Percentiles rank a stretch among this genome's conserved stretches.
These are phyloP conservation scores for Dorcoceras hygrometricum DNA, from an alignment of 257 asterid species.

Conservation along the genomic window DNA sequence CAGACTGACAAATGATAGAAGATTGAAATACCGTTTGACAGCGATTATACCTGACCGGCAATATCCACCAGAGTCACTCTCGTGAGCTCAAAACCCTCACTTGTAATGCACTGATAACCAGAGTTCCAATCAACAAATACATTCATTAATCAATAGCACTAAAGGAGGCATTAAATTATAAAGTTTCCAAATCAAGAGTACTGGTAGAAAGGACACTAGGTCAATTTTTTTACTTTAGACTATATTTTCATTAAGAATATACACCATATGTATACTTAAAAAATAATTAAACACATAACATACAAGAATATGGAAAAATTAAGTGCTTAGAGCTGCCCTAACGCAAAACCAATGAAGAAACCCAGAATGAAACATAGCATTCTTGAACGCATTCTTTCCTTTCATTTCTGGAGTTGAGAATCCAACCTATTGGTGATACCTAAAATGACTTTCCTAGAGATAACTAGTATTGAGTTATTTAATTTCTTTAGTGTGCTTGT, in stretches of 20 bases:
- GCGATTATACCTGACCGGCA: conserved; percentile 65
- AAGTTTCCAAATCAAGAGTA: conserved; percentile 3
- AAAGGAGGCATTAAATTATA: conserved; percentile 13
- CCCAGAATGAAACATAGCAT: neutral
- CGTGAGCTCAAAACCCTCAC: conserved; percentile 86
- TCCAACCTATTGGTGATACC: neutral
- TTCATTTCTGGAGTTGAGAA: neutral
- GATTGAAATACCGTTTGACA: neutral
- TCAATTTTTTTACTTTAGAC: conserved; percentile 8
- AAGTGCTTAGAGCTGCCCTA: neutral
- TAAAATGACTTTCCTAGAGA: neutral
- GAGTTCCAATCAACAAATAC: conserved; percentile 13
- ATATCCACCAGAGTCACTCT: conserved; percentile 78
- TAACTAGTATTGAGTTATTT: neutral
- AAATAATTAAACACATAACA: conserved; percentile 9
- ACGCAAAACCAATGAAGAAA: conserved; percentile 11
- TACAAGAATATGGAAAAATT: conserved; percentile 12
- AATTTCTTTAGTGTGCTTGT: neutral
- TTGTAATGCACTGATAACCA: conserved; percentile 72
- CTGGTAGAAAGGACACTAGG: conserved; percentile 10
- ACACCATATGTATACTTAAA: neutral
- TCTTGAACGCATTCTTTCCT: neutral
- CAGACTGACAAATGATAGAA: neutral
- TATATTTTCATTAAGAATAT: neutral
- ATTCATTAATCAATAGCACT: neutral